A percentile compares a stretch with the other conserved stretches of the same genome.
Evolutionary conservation across 2,329 filamentous ascomycete species (phyloP).

Genomic region (Atkinsonella hypoxylon): DNA sequence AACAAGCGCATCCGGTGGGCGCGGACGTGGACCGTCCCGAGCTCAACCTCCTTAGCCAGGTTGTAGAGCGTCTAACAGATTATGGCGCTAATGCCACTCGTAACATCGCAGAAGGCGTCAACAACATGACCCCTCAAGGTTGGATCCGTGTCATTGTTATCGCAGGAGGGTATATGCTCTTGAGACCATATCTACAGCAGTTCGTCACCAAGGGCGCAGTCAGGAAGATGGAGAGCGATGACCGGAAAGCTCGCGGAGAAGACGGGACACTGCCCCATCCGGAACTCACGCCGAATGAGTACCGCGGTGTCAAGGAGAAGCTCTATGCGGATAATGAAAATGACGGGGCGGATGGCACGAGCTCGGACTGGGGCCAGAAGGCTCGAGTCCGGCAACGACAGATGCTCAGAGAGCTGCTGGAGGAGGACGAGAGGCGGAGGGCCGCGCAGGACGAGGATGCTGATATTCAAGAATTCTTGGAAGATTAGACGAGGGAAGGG

Average conservation of each 20-base stretch:
- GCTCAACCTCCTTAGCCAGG: slow-evolving; percentile 23
- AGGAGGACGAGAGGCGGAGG: slow-evolving; percentile 48
- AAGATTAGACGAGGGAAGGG: slow-evolving; percentile 23
- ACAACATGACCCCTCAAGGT: slow-evolving; percentile 36
- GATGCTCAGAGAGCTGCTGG: slow-evolving; percentile 52
- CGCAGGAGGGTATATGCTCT: slow-evolving; percentile 59
- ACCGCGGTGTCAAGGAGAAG: slow-evolving; percentile 45
- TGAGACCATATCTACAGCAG: slow-evolving; percentile 65
- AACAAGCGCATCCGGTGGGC: slow-evolving; percentile 15
- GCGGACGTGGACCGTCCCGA: slow-evolving; percentile 14
- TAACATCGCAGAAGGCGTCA: slow-evolving; percentile 39
- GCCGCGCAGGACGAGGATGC: slow-evolving; percentile 57
- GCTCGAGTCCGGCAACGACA: slow-evolving; percentile 57
- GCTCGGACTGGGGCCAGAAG: slow-evolving; percentile 56
- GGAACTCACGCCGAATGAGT: slow-evolving; percentile 51
- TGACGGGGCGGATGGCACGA: slow-evolving; percentile 32
- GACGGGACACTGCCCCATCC: slow-evolving; percentile 13
- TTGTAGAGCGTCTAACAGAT: slow-evolving; percentile 20
- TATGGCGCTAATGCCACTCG: slow-evolving; percentile 27
- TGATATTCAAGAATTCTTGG: slow-evolving; percentile 62
- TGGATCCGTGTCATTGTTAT: slow-evolving; percentile 61
- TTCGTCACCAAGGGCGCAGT: slow-evolving; percentile 51
- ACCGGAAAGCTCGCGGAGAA: slow-evolving; percentile 24
- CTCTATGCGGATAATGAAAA: slow-evolving; percentile 41
- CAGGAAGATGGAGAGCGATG: slow-evolving; percentile 49